phyloP scores from a whole-genome alignment of 345 rosid species.

The Camelina hispida region DNA sequence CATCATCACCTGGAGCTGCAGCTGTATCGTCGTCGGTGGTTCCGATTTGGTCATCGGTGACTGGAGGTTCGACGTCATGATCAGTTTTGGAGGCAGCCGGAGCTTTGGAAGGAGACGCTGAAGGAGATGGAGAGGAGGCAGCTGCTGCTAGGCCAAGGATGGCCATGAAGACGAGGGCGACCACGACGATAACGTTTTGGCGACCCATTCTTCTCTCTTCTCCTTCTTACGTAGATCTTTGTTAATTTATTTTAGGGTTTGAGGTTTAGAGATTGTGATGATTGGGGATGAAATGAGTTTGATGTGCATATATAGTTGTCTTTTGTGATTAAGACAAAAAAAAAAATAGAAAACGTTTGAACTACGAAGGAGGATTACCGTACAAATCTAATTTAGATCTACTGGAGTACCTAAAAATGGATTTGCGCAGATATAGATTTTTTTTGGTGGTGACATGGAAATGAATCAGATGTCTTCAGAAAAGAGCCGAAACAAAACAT shows the following conservation, averaged over 20 bases:
- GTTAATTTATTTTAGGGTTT: slow-evolving; percentile 1
- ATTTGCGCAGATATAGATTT: slow-evolving; percentile 1
- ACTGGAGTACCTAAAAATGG: slow-evolving; percentile 28
- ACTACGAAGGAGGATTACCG: slow-evolving; percentile 38
- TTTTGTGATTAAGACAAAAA: slow-evolving; percentile 5
- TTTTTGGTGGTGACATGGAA: neutral
- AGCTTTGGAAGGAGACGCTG: slow-evolving; percentile 40
- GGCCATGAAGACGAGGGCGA: slow-evolving; percentile 42
- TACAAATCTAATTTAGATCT: slow-evolving; percentile 32
- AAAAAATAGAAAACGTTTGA: slow-evolving; percentile 24
- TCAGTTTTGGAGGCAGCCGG: slow-evolving; percentile 26
- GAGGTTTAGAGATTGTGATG: slow-evolving; percentile 34
- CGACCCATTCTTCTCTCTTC: slow-evolving; percentile 42
- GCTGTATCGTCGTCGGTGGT: slow-evolving; percentile 36
- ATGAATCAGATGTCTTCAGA: too few relatives aligned
- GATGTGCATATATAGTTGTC: slow-evolving; percentile 28
- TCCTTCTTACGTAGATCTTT: slow-evolving; percentile 9
- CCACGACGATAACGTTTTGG: slow-evolving; percentile 32
- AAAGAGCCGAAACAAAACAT: too few relatives aligned
- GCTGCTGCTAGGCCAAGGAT: slow-evolving; percentile 42
- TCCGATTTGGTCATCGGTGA: slow-evolving; percentile 39
- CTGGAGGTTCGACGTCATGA: slow-evolving; percentile 16
- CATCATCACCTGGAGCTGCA: slow-evolving; percentile 45
- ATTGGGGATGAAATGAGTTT: slow-evolving; percentile 5
- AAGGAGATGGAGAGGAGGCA: slow-evolving; percentile 41